Percentiles rank a stretch among this genome's conserved stretches.
These are phyloP conservation scores for Sarcomyxa edulis DNA, from an alignment of 768 basidiomycete species.

Conservation along the genomic window DNA sequence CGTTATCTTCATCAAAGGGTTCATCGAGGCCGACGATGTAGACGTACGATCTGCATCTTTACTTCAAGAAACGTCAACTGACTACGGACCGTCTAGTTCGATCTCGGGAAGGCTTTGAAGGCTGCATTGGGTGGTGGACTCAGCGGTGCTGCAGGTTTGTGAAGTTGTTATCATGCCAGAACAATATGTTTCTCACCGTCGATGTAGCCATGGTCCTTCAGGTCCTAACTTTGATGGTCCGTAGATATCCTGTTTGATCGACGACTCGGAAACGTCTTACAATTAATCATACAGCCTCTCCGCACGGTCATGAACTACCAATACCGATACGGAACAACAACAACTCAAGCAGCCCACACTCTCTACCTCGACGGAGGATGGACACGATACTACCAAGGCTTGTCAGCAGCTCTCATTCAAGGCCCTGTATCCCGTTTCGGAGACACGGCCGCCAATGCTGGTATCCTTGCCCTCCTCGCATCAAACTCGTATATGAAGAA, in stretches of 20 bases:
- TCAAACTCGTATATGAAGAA: conserved; percentile 67
- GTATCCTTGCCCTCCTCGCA: conserved; percentile 80
- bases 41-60: conserved; percentile 33
- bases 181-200: conserved; percentile 3
- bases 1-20: conserved; percentile 59
- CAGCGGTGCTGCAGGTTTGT: conserved; percentile 76
- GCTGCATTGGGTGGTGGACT: conserved; percentile 86
- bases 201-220: conserved; percentile 87
- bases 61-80: neutral
- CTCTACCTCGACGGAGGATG: conserved; percentile 78
- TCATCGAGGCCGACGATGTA: conserved; percentile 63
- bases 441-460: conserved; percentile 92
- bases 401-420: conserved; percentile 80
- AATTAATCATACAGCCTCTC: conserved; percentile 52
- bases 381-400: conserved; percentile 84
- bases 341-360: conserved; percentile 55
- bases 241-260: conserved; percentile 1
- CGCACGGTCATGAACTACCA: conserved; percentile 98
- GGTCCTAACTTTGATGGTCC: conserved; percentile 80
- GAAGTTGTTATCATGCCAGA: neutral
- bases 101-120: conserved; percentile 70
- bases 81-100: conserved; percentile 61
- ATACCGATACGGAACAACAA: conserved; percentile 82
- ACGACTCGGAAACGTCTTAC: neutral
- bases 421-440: conserved; percentile 85